Percentiles rank a stretch among this genome's conserved stretches.
Evolutionary conservation across 306 rosid species (phyloP).

Genomic region (Luffa acutangula): DNA sequence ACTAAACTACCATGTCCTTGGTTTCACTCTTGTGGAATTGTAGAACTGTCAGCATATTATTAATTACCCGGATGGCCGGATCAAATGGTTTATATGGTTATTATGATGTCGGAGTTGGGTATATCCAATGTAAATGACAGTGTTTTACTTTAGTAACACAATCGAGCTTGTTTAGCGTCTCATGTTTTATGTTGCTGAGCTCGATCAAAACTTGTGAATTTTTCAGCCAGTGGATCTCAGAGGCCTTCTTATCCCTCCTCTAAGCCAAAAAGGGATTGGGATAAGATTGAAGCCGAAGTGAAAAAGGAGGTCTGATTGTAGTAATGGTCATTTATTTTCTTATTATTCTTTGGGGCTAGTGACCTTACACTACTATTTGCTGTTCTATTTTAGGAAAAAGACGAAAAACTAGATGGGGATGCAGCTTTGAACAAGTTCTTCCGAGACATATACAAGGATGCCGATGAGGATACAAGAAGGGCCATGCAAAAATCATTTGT

Average conservation of each 20-base stretch:
- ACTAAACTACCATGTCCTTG: not conserved
- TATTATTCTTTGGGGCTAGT: not conserved
- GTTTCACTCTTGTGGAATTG: not conserved
- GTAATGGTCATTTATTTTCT: not conserved
- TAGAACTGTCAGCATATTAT: not conserved
- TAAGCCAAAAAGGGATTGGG: constrained; percentile 67
- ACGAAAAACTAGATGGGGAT: constrained; percentile 91
- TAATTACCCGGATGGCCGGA: not conserved
- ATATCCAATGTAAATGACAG: not conserved
- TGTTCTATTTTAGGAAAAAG: constrained; percentile 60
- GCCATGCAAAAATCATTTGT: constrained; percentile 96
- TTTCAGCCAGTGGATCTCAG: constrained; percentile 33
- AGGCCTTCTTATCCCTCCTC: constrained; percentile 81
- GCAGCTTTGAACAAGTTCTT: constrained; percentile 90
- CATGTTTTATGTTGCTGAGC: not conserved
- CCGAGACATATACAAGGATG: constrained; percentile 77
- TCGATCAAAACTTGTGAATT: constrained; percentile 8
- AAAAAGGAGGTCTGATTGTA: constrained; percentile 64
- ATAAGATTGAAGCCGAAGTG: constrained; percentile 77
- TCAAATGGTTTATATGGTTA: not conserved
- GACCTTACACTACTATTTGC: not conserved
- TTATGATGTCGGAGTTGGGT: not conserved
- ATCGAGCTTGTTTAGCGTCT: not conserved
- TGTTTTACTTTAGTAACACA: not conserved
- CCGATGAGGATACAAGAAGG: constrained; percentile 85